Evolutionary conservation across 345 rosid genomes (phyloP).

Genomic region (Salix suchowensis): DNA sequence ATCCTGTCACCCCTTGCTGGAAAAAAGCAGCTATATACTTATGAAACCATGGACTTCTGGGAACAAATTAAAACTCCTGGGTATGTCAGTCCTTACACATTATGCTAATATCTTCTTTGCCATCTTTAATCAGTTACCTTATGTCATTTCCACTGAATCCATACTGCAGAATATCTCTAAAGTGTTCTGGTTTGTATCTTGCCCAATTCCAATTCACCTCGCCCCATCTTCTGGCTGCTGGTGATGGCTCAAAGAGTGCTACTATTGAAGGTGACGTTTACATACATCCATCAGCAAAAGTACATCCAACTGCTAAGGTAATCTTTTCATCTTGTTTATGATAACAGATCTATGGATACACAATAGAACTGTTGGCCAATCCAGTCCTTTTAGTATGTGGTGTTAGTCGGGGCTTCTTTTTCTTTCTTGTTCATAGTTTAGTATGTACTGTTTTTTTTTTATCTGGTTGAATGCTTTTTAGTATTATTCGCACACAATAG

Average conservation of each 20-base stretch:
- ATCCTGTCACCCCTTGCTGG: conserved; percentile 88
- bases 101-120: background rate
- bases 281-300: conserved; percentile 95
- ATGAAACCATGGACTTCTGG: conserved; percentile 75
- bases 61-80: conserved; percentile 91
- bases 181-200: conserved; percentile 80
- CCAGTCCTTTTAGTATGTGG: background rate
- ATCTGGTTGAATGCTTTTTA: background rate
- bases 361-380: background rate
- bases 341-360: background rate
- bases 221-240: conserved; percentile 71
- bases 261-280: conserved; percentile 75
- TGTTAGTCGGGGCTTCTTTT: background rate
- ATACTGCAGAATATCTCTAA: conserved; percentile 71
- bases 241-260: conserved; percentile 70
- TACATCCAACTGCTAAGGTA: conserved; percentile 95
- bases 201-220: conserved; percentile 67
- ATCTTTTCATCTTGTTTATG: conserved; percentile 1
- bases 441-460: background rate
- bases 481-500: background rate
- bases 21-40: conserved; percentile 72
- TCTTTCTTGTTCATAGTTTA: background rate
- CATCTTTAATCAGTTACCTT: background rate
- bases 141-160: background rate
- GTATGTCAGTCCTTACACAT: conserved; percentile 26